Evolutionary conservation across 192 early-diverging fungal species (phyloP).

Genomic region (Coemansia sp.): DNA sequence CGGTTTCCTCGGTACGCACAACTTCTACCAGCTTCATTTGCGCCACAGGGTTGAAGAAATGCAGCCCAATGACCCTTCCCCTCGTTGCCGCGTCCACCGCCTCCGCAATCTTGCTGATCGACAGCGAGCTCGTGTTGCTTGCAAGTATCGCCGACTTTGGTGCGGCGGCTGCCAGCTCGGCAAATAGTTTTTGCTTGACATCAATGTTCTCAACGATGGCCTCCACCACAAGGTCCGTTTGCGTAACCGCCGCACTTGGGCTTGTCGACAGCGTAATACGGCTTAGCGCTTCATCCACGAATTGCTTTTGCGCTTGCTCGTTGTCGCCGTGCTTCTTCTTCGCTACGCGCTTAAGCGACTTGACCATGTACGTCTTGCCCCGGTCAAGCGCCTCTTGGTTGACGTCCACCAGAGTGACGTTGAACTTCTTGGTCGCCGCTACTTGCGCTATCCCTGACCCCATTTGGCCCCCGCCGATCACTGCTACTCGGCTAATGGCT

Average conservation of each 20-base stretch:
- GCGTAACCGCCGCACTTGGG: slow-evolving; percentile 57
- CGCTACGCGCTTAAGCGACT: slow-evolving; percentile 85
- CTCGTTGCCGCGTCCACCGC: slow-evolving; percentile 54
- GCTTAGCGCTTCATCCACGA: slow-evolving; percentile 69
- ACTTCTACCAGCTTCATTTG: slow-evolving; percentile 98
- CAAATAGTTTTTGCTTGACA: slow-evolving; percentile 83
- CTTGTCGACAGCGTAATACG: slow-evolving; percentile 70
- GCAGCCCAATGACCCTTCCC: slow-evolving; percentile 78
- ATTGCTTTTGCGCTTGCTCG: slow-evolving; percentile 57
- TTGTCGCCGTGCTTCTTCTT: slow-evolving; percentile 85
- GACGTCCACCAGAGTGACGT: slow-evolving; percentile 87
- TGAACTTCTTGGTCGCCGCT: slow-evolving; percentile 73
- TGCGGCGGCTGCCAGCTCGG: slow-evolving; percentile 66
- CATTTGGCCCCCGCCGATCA: slow-evolving; percentile 87
- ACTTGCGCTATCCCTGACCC: slow-evolving; percentile 89
- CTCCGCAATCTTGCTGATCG: slow-evolving; percentile 79
- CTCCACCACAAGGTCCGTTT: slow-evolving; percentile 86
- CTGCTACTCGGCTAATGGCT: slow-evolving; percentile 59
- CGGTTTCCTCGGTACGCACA: slow-evolving; percentile 67
- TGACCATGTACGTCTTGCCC: slow-evolving; percentile 76
- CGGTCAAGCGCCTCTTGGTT: slow-evolving; percentile 68
- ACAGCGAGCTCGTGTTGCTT: slow-evolving; percentile 91
- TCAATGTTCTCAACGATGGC: slow-evolving; percentile 94
- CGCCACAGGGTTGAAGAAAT: slow-evolving; percentile 99
- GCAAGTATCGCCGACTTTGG: slow-evolving; percentile 75